phyloP scores from a whole-genome alignment of 2,329 filamentous ascomycete species.

The Fusarium coicis region DNA sequence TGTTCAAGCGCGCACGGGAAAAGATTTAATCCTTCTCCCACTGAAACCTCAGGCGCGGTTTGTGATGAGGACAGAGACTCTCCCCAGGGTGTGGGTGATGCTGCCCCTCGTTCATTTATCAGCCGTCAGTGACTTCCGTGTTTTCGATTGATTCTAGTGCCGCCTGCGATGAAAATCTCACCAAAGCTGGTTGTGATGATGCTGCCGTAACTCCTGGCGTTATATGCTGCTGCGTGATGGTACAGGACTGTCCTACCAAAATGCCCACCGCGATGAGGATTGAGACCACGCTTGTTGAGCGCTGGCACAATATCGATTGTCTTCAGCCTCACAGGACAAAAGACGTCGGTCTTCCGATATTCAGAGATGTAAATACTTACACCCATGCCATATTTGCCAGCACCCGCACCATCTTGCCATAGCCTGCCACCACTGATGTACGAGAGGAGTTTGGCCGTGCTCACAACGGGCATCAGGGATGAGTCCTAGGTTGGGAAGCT shows the following conservation, averaged over 20 bases:
- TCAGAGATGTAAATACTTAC: fast-evolving
- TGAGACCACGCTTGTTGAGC: fast-evolving
- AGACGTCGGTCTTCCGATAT: fast-evolving
- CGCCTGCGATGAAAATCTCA: fast-evolving
- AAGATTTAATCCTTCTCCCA: fast-evolving
- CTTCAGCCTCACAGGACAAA: fast-evolving
- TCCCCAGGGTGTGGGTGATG: fast-evolving
- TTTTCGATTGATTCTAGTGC: neutral
- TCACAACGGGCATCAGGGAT: fast-evolving
- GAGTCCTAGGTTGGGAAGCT: fast-evolving
- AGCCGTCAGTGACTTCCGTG: neutral
- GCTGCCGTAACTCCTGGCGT: fast-evolving
- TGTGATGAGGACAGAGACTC: neutral
- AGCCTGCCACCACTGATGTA: neutral
- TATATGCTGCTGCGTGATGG: fast-evolving
- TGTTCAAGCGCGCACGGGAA: fast-evolving
- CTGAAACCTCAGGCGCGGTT: fast-evolving
- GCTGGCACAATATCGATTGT: fast-evolving
- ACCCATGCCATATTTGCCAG: neutral
- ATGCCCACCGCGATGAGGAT: fast-evolving
- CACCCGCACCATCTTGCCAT: too few species aligned
- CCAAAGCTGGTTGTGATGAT: fast-evolving
- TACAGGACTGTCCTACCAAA: fast-evolving
- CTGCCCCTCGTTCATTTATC: neutral
- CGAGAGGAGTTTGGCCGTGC: neutral